These are phyloP conservation scores for Spinellus fusiger DNA, from an alignment of 192 early-diverging fungal species.

Conservation along the genomic window DNA sequence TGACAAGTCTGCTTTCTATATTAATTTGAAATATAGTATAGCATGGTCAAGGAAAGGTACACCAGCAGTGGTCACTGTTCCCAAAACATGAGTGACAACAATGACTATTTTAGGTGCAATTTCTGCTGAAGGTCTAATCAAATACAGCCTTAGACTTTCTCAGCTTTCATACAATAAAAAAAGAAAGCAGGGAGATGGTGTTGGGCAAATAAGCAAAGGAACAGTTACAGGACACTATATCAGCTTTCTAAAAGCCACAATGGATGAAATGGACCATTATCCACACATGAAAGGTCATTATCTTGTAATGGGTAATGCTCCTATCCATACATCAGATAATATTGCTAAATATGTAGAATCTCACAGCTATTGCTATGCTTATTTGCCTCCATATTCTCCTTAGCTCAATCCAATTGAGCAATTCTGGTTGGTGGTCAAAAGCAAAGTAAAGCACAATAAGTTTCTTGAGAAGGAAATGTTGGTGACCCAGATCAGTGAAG, in stretches of 20 bases:
- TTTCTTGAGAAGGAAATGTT: too few species aligned
- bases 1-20: slow-evolving; percentile 14
- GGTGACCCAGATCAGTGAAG: too few species aligned
- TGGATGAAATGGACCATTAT: slow-evolving; percentile 18
- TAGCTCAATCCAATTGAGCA: slow-evolving; percentile 32
- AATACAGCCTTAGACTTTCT: slow-evolving; percentile 8
- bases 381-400: slow-evolving; percentile 29
- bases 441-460: slow-evolving; percentile 16
- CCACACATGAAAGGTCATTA: too few species aligned
- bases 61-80: slow-evolving; percentile 7
- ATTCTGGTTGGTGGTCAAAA: slow-evolving; percentile 26
- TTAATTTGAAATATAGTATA: slow-evolving; percentile 12
- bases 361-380: slow-evolving; percentile 12
- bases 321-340: slow-evolving; percentile 15
- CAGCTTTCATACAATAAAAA: slow-evolving; percentile 12
- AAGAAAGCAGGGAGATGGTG: slow-evolving; percentile 10
- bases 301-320: slow-evolving; percentile 23
- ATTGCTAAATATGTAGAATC: slow-evolving; percentile 14
- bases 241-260: slow-evolving; percentile 8
- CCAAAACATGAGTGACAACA: neutral
- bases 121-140: slow-evolving; percentile 10
- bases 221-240: slow-evolving; percentile 12
- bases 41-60: slow-evolving; percentile 18
- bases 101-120: slow-evolving; percentile 11
- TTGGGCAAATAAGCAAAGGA: neutral